Percentiles rank a stretch among this genome's conserved stretches.
Conservation (phyloP, 257 asterid genomes). For the Fraxinus quadrangulata region DNA sequence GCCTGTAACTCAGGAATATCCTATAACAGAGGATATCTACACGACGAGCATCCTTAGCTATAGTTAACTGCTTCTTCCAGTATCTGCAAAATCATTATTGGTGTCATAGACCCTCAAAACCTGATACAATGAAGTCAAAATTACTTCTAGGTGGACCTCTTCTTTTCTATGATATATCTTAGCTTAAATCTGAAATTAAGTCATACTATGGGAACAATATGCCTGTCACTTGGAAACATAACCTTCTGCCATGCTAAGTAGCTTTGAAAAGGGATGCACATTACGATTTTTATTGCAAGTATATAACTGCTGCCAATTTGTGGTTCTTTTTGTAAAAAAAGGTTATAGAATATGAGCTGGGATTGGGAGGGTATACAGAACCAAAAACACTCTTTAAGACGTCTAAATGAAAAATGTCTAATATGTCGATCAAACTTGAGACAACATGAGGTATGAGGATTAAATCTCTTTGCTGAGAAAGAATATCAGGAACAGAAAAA, state of each 20-base stretch:
- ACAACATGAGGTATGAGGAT: background rate
- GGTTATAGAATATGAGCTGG: background rate
- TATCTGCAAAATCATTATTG: constrained; percentile 48
- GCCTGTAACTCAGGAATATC: constrained; percentile 75
- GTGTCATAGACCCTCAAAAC: background rate
- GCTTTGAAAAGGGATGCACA: background rate
- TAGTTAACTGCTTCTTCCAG: constrained; percentile 78
- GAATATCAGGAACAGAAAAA: background rate
- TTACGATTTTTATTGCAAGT: background rate
- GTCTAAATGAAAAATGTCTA: background rate
- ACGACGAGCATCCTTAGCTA: constrained; percentile 87
- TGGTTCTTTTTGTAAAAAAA: background rate
- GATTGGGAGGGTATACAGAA: background rate
- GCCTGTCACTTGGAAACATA: background rate
- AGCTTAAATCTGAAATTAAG: background rate
- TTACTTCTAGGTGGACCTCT: no score
- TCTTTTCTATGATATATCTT: background rate
- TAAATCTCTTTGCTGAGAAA: background rate
- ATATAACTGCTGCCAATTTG: background rate
- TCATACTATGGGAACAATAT: background rate
- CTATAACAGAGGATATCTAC: constrained; percentile 73
- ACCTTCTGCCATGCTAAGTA: background rate
- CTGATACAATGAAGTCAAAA: background rate
- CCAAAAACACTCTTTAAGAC: no score
- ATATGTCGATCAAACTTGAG: background rate